Evolutionary conservation across 345 rosid genomes (phyloP), one percentile per base, ranked within the genome.

Genomic region (Jatropha curcas): DNA sequence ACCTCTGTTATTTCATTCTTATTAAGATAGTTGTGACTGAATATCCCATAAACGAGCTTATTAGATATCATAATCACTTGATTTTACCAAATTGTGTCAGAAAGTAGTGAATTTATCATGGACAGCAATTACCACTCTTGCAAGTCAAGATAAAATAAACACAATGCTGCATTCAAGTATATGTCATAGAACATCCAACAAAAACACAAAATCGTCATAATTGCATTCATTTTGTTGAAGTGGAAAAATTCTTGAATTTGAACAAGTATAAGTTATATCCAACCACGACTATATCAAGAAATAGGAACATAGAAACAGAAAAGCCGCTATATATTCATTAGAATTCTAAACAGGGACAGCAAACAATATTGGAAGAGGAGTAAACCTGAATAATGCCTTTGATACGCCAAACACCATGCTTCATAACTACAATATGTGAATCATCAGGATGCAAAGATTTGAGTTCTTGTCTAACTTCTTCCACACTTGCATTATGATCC

Each of bases 311-410:
- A 13, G 34, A 12, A 46, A 45, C 5, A 45, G 28, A 30, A 30
- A 46, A 57, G 4, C 10, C 22, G 13, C 12, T 19, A 5, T 7
- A 20, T 4, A 24, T 53, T 41, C 31, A 66, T 33, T n/a, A 27
- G n/a, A 63, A 12, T 55, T 41, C 61, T 27, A 67, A 67, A 52
- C 10, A 65, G 64, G 25, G 46, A 68, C 55, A 61, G 25, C 25
- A 31, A 34, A 61, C 7, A 66, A 14, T 28, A 45, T 41, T 70
- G 60, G 61, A 71, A 74, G 35, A 37, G 55, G 58, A 57, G 60
- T 69, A 65, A 80, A 95, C 99, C 97, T 95, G 99, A 81, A 92
- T 92, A 67, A 95, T 88, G 83, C 99, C 99, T 86, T 95, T 95
- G 88, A 95, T 74, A 58, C 99, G 99, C 98, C 98, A 95, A n/a